Evolutionary conservation across 306 rosid genomes (phyloP), one percentile per base, ranked within the genome.

Genomic region (Inga laurina): DNA sequence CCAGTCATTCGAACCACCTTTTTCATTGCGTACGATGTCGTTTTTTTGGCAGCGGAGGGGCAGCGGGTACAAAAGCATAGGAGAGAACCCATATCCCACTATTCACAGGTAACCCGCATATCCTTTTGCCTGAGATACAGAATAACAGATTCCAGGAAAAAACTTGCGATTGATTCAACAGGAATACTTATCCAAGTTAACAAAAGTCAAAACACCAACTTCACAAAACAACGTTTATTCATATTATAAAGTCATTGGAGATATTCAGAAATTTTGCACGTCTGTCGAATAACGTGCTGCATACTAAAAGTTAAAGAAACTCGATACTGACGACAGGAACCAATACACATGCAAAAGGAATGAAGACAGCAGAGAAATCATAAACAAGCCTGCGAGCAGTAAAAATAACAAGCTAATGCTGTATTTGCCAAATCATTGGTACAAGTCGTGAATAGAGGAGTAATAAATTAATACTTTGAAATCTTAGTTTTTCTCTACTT

Each of bases 351-450:
- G 48, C 57, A 72, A 44, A 44, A n/a, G 35, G 39, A 45, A 22
- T 45, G 11, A 45, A 72, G 56, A 72, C 57, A 2, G 24, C 56
- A n/a, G 6, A 71, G 21, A 14, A 22, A 19, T 44, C 35, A 70
- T 8, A 7, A 71, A 44, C 35, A 43, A n/a, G 44, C 56, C 54
- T 71, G 51, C 51, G 32, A 19, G 74, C 34, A 5, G 51, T 21
- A 41, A 39, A 41, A 6, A 72, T 11, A 15, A 44, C 54, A n/a
- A 71, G 21, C 41, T 62, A 74, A 79, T 52, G 78, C 81, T 84
- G 82, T 76, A 69, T 78, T 74, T 81, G 79, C 81, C 73, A 62
- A 74, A 78, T 84, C 70, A 27, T 72, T 61, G 78, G 81, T 82
- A 76, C 64, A 79, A 22, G 75, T 44, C 59, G 71, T 78, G 37